Conservation (phyloP, 2,329 filamentous ascomycete species). For the Talaromyces sp. region DNA sequence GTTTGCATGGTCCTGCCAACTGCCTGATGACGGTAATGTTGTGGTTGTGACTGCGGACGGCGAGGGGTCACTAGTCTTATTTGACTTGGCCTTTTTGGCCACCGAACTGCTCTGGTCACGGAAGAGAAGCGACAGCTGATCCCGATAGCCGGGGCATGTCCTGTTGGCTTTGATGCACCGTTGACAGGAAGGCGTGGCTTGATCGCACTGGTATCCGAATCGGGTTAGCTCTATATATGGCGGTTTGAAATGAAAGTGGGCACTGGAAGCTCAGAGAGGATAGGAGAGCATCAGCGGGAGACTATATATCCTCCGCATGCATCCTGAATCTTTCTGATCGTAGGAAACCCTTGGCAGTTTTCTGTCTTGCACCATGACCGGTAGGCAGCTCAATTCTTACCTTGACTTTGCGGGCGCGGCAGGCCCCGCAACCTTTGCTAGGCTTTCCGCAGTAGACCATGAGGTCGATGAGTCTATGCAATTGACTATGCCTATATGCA, state of each 20-base stretch:
- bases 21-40: neutral
- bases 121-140: conserved; percentile 63
- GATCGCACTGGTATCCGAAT: conserved; percentile 54
- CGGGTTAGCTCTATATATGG: conserved; percentile 8
- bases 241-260: neutral
- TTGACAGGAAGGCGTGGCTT: conserved; percentile 58
- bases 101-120: conserved; percentile 64
- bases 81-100: conserved; percentile 54
- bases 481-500: neutral
- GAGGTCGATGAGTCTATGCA: neutral
- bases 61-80: neutral
- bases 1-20: neutral
- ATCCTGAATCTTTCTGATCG: neutral
- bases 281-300: neutral
- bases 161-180: conserved; percentile 61
- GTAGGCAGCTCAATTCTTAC: conserved; percentile 16
- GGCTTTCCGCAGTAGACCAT: conserved; percentile 35
- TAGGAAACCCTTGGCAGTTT: neutral
- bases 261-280: neutral
- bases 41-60: neutral
- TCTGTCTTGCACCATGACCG: neutral
- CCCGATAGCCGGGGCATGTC: conserved; percentile 62
- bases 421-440: conserved; percentile 36
- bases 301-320: neutral
- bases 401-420: conserved; percentile 34